Percentiles rank a stretch among this genome's conserved stretches.
These are phyloP conservation scores for Fusarium sororula DNA, from an alignment of 2,329 filamentous ascomycete genomes.

Conservation along the genomic window DNA sequence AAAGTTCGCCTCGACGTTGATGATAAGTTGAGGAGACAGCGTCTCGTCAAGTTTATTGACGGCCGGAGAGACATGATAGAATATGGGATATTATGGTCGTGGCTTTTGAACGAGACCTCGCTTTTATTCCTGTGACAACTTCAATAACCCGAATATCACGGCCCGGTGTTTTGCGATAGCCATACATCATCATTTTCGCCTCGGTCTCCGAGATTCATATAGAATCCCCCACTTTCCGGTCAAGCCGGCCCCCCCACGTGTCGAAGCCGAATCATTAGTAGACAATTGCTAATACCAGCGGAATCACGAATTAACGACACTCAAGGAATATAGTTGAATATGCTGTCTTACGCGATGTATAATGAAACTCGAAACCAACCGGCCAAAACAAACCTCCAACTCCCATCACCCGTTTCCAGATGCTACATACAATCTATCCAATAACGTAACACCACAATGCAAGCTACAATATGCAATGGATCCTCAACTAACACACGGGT, in stretches of 20 bases:
- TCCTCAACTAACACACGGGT: not conserved
- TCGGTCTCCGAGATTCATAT: conserved; percentile 35
- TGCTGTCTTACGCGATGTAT: not conserved
- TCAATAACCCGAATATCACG: conserved; percentile 21
- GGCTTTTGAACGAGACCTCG: not conserved
- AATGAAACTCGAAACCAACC: conserved; percentile 10
- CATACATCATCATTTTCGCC: conserved; percentile 26
- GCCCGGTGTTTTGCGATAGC: conserved; percentile 20
- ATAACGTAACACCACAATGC: conserved; percentile 34
- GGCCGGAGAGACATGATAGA: conserved; percentile 28
- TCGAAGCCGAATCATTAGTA: conserved; percentile 17
- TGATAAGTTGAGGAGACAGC: conserved; percentile 12
- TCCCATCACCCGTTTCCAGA: conserved; percentile 24
- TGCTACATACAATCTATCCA: conserved; percentile 40
- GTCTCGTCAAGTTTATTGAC: conserved; percentile 21
- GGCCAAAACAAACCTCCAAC: conserved; percentile 14
- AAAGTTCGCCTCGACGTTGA: conserved; percentile 16
- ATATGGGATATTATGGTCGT: not conserved
- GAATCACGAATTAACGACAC: not conserved
- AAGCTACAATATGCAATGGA: conserved; percentile 33
- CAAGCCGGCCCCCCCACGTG: conserved; percentile 25
- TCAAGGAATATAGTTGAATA: not conserved
- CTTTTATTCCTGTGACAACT: not conserved
- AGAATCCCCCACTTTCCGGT: conserved; percentile 37
- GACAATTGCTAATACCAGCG: conserved; percentile 7